Percentiles rank a stretch among this genome's conserved stretches.
These are phyloP conservation scores for Euphrasia confusa DNA, from an alignment of 257 asterid genomes.

Conservation along the genomic window DNA sequence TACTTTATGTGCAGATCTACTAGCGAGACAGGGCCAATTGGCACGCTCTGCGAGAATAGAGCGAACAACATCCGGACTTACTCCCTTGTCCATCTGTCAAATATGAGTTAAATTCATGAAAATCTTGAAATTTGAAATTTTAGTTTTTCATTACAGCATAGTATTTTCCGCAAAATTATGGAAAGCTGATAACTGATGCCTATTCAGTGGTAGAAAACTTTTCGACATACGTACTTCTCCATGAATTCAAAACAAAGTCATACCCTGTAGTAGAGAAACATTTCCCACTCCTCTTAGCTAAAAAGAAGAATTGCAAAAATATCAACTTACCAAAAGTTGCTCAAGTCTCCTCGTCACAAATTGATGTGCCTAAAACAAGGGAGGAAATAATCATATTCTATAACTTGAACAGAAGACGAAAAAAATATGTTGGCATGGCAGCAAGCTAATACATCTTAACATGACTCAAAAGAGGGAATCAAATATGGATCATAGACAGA, in stretches of 20 bases:
- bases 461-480: constrained; percentile 8
- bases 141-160: background rate
- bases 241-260: constrained; percentile 8
- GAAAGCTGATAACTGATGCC: constrained; percentile 15
- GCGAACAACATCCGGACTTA: constrained; percentile 84
- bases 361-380: constrained; percentile 63
- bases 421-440: background rate
- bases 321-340: constrained; percentile 77
- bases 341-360: constrained; percentile 91
- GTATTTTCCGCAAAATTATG: constrained; percentile 13
- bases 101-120: constrained; percentile 26
- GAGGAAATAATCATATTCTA: constrained; percentile 24
- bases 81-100: constrained; percentile 77
- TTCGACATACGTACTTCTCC: background rate
- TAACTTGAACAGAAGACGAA: constrained; percentile 14
- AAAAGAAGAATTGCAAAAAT: constrained; percentile 13
- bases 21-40: constrained; percentile 69
- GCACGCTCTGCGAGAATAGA: constrained; percentile 86
- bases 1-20: constrained; percentile 70
- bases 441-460: constrained; percentile 1
- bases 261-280: constrained; percentile 10
- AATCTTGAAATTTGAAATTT: background rate
- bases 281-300: background rate
- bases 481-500: constrained; percentile 15
- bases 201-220: constrained; percentile 2